Evolutionary conservation across 148 eudicot species (phyloP), one percentile per base, ranked within the genome.

Genomic region (Nepenthes gracilis): DNA sequence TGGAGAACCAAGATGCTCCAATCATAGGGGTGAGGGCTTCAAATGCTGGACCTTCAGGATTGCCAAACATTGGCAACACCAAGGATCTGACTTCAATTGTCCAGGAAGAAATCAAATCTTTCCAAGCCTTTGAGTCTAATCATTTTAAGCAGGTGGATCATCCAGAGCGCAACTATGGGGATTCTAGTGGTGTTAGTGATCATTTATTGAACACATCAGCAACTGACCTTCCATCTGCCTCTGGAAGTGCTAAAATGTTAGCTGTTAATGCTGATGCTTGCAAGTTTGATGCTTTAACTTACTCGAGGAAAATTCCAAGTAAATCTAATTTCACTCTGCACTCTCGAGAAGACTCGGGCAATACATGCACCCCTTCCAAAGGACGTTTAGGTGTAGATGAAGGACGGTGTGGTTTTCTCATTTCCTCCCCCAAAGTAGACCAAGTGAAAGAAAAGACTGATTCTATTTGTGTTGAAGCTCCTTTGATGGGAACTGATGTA

Each of bases 301-400:
- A 67, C 74, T 65, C 64, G 33, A 64, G 70, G 67, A 83, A 77
- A 67, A 74, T 64, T 56, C 78, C 74, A n/a, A 66, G 50, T 40
- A 72, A 68, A 70, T 40, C 64, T 62, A 66, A 71, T 58, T 55
- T 58, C 34, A 38, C 78, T 11, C 12, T 66, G 50, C 34, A 56
- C 56, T 54, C 63, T 1, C 70, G 43, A 53, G 74, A 66, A n/a
- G 64, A 37, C 36, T 59, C 67, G 48, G 71, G 54, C 57, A 61
- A 59, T 54, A 54, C 2, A 23, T 14, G 48, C 51, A n/a, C 9
- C 40, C 35, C 15, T 36, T 4, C 36, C 2, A 35, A 12, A 52
- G 61, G 35, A 55, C 36, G 12, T 55, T 55, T 33, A 0, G 12
- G 4, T 52, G 35, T 57, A 60, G 8, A 40, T 40, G 8, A 40